Evolutionary conservation across 208 protist genomes (phyloP), one percentile per base, ranked within the genome.

Genomic region (Leishmania tarentolae): DNA sequence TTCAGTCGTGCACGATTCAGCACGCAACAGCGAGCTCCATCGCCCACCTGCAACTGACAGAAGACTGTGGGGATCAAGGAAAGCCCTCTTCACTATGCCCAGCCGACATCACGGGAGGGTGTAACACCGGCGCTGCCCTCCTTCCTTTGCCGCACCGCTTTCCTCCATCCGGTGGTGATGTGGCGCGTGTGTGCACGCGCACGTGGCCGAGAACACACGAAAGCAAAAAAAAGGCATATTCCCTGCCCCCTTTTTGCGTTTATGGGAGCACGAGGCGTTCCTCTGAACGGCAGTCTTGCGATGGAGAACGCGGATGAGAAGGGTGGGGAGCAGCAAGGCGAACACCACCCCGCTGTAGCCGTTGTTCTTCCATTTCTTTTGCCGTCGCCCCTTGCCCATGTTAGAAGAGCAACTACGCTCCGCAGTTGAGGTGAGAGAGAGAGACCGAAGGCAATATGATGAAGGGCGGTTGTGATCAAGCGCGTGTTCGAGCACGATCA

Each of bases 221-320:
- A 70, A 83, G 37, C 61, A n/a, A 74, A 81, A 63, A 80, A 8
- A 73, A 61, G 69, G 28, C 37, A 40, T 28, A 17, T 46, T 24
- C 19, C 57, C 52, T 21, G 15, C 37, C 40, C n/a, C 2, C 17
- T 40, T 47, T n/a, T 40, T 15, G 6, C 66, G 3, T 40, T 46
- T 31, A 4, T 37, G 13, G 59, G 24, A 66, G 31, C 8, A 37
- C 59, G 59, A 66, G 59, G n/a, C 59, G 59, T 28, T 37, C n/a
- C 59, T 15, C n/a, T 66, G 3, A 66, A 66, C 59, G 59, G 59
- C 59, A 21, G 17, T 61, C 59, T 19, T n/a, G 59, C 28, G 59
- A 66, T 66, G 19, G 31, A 66, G 11, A 59, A 21, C 24, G 56
- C 6, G 28, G 56, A 61, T 24, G 24, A 61, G 28, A 31, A 61